A percentile compares a stretch with the other conserved stretches of the same genome.
Evolutionary conservation across 2,329 filamentous ascomycete genomes (phyloP).

Genomic region (Colletotrichum sp.): DNA sequence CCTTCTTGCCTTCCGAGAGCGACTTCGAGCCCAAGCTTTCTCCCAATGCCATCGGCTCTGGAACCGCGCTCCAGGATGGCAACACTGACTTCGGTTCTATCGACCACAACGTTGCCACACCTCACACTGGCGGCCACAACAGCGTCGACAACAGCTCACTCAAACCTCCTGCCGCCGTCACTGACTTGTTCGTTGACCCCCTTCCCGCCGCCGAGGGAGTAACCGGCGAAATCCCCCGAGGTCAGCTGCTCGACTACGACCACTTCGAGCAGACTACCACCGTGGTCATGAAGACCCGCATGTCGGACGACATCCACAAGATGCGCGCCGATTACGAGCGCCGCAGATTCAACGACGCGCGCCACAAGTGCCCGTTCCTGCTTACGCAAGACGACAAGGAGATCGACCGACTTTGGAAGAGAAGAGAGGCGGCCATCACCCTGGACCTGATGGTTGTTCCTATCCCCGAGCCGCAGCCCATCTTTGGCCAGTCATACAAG

Average conservation of each 20-base stretch:
- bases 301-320: neutral
- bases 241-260: neutral
- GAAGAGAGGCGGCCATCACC: constrained; percentile 7
- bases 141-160: neutral
- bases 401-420: constrained; percentile 3
- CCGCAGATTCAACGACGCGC: neutral
- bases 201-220: neutral
- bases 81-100: neutral
- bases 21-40: neutral
- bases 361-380: neutral
- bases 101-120: fast-evolving
- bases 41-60: neutral
- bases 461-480: neutral
- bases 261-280: neutral
- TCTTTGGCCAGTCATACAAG: neutral
- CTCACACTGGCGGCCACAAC: fast-evolving
- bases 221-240: neutral
- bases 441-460: constrained; percentile 19
- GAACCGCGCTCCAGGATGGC: neutral
- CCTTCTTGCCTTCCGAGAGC: neutral
- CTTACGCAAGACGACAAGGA: neutral
- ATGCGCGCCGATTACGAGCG: neutral
- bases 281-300: neutral
- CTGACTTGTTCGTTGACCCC: neutral
- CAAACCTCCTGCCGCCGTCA: neutral